Evolutionary conservation across 2,329 filamentous ascomycete species (phyloP).

Genomic region (Aspergillus ibericus): DNA sequence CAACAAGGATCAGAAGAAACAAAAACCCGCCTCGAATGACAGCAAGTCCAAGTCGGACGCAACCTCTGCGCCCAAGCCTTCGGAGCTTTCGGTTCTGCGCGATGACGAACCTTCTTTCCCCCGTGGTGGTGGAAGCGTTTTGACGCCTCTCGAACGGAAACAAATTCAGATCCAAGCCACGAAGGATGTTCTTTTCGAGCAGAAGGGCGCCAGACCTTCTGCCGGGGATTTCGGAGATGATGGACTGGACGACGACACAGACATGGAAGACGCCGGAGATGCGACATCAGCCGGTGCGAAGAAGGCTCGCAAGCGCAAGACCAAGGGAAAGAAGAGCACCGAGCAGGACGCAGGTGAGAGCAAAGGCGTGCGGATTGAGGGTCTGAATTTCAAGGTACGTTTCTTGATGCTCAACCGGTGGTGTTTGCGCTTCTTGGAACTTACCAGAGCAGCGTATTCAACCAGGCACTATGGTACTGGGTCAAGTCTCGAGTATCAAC

Average conservation of each 20-base stretch:
- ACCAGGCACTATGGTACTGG: slow-evolving; percentile 83
- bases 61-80: slow-evolving; percentile 29
- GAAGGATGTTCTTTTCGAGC: slow-evolving; percentile 86
- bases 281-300: slow-evolving; percentile 32
- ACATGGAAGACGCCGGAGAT: slow-evolving; percentile 52
- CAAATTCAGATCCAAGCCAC: slow-evolving; percentile 94
- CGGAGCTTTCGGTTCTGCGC: slow-evolving; percentile 49
- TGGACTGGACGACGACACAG: slow-evolving; percentile 57
- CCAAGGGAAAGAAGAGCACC: slow-evolving; percentile 52
- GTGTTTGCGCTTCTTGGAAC: slow-evolving; percentile 22
- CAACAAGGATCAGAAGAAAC: slow-evolving; percentile 37
- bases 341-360: slow-evolving; percentile 52
- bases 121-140: slow-evolving; percentile 82
- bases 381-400: slow-evolving; percentile 82
- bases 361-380: slow-evolving; percentile 70
- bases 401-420: not conserved
- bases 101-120: slow-evolving; percentile 91
- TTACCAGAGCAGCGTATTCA: slow-evolving; percentile 66
- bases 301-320: slow-evolving; percentile 42
- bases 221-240: slow-evolving; percentile 56
- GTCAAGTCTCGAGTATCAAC: slow-evolving; percentile 80
- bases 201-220: slow-evolving; percentile 59
- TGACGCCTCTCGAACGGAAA: slow-evolving; percentile 93
- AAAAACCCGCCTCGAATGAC: slow-evolving; percentile 21
- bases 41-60: slow-evolving; percentile 15